A percentile compares a stretch with the other conserved stretches of the same genome.
phyloP scores from a whole-genome alignment of 78 protist species.

The Mastigamoeba balamuthi region DNA sequence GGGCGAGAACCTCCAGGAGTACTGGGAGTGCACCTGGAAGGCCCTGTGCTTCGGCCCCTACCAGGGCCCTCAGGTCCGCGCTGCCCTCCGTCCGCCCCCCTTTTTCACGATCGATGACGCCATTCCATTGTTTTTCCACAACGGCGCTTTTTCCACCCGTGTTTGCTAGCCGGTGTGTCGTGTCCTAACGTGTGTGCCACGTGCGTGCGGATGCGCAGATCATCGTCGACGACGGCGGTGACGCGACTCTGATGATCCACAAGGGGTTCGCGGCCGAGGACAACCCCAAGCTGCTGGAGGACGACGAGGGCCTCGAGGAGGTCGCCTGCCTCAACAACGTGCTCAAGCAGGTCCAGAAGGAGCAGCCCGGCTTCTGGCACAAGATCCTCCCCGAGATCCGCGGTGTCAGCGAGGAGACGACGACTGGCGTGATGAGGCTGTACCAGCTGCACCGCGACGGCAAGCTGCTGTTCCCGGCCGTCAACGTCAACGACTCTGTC shows the following conservation, averaged over 20 bases:
- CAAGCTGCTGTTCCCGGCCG: conserved; percentile 91
- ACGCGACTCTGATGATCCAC: conserved; percentile 94
- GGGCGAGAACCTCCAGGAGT: conserved; percentile 98
- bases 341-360: conserved; percentile 8
- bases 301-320: conserved; percentile 10
- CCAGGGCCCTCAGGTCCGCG: conserved; percentile 29
- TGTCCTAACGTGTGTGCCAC: no score
- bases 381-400: conserved; percentile 58
- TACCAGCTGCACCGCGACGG: conserved; percentile 75
- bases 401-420: conserved; percentile 99
- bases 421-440: conserved; percentile 99
- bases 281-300: conserved; percentile 12
- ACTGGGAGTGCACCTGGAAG: conserved; percentile 89
- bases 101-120: not conserved
- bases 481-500: conserved; percentile 98
- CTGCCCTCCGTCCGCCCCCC: not conserved
- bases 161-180: no score
- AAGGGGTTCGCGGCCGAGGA: conserved; percentile 64
- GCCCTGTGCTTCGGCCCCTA: conserved; percentile 75
- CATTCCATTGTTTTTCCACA: no score
- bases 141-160: no score
- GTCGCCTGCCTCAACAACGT: not conserved
- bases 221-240: conserved; percentile 99
- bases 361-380: conserved; percentile 41
- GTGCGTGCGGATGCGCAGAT: no score